phyloP scores from a whole-genome alignment of 2,329 filamentous ascomycete genomes.

The Colletotrichum camelliae region DNA sequence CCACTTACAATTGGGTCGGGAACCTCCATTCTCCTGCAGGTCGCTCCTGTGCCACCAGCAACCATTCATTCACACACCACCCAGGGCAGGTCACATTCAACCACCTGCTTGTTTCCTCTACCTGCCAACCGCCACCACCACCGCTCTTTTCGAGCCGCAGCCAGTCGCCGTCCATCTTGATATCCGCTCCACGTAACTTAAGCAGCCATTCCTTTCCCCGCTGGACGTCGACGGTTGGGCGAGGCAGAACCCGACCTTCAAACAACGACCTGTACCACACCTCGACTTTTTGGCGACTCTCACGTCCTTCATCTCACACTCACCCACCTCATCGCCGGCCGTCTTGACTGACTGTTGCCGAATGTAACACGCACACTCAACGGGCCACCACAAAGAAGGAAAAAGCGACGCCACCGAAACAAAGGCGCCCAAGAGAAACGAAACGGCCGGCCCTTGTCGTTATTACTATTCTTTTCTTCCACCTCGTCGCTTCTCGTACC shows the following conservation, averaged over 20 bases:
- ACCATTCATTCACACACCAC: background rate
- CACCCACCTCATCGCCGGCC: background rate
- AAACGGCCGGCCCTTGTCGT: background rate
- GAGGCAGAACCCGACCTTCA: background rate
- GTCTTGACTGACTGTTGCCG: background rate
- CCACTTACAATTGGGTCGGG: background rate
- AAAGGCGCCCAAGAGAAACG: background rate
- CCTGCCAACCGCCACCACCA: background rate
- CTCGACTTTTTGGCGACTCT: background rate
- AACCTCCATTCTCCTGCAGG: background rate
- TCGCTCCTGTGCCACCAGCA: background rate
- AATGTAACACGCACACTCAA: background rate
- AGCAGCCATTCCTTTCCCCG: background rate
- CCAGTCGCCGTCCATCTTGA: background rate
- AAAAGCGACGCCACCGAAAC: background rate
- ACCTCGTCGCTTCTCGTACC: background rate
- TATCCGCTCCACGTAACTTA: background rate
- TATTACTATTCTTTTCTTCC: background rate
- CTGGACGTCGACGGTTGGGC: background rate
- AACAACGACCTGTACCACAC: background rate
- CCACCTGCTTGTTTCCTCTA: background rate
- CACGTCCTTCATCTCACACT: background rate
- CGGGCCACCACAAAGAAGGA: background rate
- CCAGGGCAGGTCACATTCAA: background rate
- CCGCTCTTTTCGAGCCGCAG: background rate